Evolutionary conservation across 306 rosid genomes (phyloP), one percentile per base, ranked within the genome.

Genomic region (Hippophae tibetana): DNA sequence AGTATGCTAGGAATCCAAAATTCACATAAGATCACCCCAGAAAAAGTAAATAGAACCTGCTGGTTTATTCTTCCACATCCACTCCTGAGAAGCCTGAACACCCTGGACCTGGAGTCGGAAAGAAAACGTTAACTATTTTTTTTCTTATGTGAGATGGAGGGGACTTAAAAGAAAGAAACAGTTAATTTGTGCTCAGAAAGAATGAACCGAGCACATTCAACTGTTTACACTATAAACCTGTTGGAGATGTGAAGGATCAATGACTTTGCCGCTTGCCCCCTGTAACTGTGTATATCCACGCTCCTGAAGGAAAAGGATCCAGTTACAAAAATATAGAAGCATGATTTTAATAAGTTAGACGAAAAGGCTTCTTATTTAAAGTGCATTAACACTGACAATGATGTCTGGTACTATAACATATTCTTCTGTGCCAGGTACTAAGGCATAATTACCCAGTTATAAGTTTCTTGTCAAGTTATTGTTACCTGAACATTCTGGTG

Each of bases 41-140:
- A 54, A 27, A 50, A 75, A 66, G 23, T 58, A 56, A 63, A 13
- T n/a, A 56, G 61, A 72, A 87, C 95, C 98, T 83, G 98, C 55
- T 41, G 83, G 85, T 61, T 83, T 83, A 73, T 78, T 81, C 79
- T 90, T 81, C 96, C 92, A 87, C 81, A 79, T 86, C 89, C 86
- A 77, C 49, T 87, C 96, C 63, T 78, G 96, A 50, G 79, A 55
- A 60, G 81, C 65, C 38, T 31, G 38, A 31, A 31, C 38, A 31
- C 38, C 38, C 38, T 31, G 38, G 38, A 31, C 38, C 38, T 31
- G 38, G 38, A 31, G 38, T 31, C 38, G 0, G 38, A 31, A 31
- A 31, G 38, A 31, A 31, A 31, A 31, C 4, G 38, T 31, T 31
- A 31, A 31, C 5, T 31, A 31, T 1, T 31, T 31, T 27, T 31